A percentile compares a stretch with the other conserved stretches of the same genome.
Evolutionary conservation across 164 flowering plant species (phyloP).

Genomic region (Houttuynia cordata): DNA sequence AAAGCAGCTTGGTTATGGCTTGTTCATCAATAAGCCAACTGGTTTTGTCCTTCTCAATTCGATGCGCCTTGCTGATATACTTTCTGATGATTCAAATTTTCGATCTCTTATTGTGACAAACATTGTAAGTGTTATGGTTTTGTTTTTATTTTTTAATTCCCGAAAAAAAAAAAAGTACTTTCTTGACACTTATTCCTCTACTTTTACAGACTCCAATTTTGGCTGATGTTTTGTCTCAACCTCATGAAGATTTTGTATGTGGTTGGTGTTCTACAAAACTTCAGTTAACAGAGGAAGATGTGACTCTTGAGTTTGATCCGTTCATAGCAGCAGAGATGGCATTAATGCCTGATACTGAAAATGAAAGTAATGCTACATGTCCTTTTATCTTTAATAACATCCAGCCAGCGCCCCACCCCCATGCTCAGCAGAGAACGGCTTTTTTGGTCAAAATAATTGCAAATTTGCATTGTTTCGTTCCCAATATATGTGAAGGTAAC

Average conservation of each 20-base stretch:
- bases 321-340: constrained; percentile 60
- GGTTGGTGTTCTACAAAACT: constrained; percentile 81
- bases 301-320: constrained; percentile 62
- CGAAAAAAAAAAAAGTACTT: neutral
- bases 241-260: constrained; percentile 73
- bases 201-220: constrained; percentile 63
- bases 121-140: constrained; percentile 68
- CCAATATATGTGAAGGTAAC: constrained; percentile 80
- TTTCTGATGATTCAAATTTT: constrained; percentile 98
- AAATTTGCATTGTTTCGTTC: constrained; percentile 92
- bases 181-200: constrained; percentile 3
- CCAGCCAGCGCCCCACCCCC: constrained; percentile 46
- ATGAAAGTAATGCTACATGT: constrained; percentile 25
- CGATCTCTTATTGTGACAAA: constrained; percentile 52
- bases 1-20: constrained; percentile 13
- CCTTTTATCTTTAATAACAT: constrained; percentile 28
- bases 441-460: constrained; percentile 90
- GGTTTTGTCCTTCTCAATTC: constrained; percentile 84
- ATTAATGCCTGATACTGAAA: constrained; percentile 23
- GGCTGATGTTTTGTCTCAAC: constrained; percentile 54
- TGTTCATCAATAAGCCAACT: constrained; percentile 37
- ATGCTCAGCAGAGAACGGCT: constrained; percentile 86
- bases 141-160: neutral
- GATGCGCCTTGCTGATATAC: constrained; percentile 82
- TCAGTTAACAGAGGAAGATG: constrained; percentile 62